Percentiles rank a stretch among this genome's conserved stretches.
These are phyloP conservation scores for Canna indica DNA, from an alignment of 176 grass and related monocot genomes.

Conservation along the genomic window DNA sequence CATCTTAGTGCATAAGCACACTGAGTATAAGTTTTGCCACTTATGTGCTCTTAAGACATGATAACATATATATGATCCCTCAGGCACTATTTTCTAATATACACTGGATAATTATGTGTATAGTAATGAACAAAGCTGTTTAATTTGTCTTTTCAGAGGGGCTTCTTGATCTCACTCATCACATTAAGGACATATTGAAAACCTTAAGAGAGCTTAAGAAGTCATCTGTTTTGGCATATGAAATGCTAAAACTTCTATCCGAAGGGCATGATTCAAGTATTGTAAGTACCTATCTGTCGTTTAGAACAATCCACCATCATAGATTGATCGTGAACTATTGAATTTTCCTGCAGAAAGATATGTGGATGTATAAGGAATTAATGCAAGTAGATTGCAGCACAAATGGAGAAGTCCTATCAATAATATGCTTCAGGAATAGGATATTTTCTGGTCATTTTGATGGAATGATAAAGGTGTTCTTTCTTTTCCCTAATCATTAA, in stretches of 20 bases:
- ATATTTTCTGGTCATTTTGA: conserved; percentile 62
- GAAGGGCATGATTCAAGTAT: conserved; percentile 62
- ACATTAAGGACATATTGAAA: conserved; percentile 59
- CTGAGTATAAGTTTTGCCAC: background rate
- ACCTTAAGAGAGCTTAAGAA: conserved; percentile 59
- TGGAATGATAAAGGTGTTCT: conserved; percentile 47
- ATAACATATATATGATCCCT: background rate
- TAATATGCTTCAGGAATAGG: conserved; percentile 40
- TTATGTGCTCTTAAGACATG: background rate
- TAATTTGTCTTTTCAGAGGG: conserved; percentile 37
- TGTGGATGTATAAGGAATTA: conserved; percentile 63
- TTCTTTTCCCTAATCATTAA: background rate
- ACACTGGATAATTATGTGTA: background rate
- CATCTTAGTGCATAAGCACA: background rate
- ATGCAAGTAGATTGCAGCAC: conserved; percentile 39
- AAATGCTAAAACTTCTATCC: conserved; percentile 67
- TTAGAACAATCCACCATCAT: background rate
- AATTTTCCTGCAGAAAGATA: conserved; percentile 28
- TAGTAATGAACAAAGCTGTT: background rate
- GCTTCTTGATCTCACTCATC: conserved; percentile 42
- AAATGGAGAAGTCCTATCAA: conserved; percentile 42
- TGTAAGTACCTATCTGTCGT: conserved; percentile 17
- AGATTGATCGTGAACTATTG: background rate
- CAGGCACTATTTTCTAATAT: background rate
- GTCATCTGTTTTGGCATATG: conserved; percentile 46